A percentile compares a stretch with the other conserved stretches of the same genome.
Conservation (phyloP, 345 rosid genomes). For the Pugionium cornutum region DNA sequence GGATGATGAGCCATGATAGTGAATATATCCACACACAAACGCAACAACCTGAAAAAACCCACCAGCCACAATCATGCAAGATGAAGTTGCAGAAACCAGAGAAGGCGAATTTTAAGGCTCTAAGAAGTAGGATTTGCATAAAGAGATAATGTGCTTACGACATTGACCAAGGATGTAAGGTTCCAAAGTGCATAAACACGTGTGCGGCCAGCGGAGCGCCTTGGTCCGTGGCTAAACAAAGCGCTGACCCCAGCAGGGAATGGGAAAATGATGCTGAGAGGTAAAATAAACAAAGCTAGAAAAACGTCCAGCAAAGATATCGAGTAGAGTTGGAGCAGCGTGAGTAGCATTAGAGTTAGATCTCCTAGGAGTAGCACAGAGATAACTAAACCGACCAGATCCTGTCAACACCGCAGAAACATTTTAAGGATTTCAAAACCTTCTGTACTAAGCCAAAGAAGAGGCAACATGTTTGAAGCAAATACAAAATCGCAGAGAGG, state of each 20-base stretch:
- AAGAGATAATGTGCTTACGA: slow-evolving; percentile 54
- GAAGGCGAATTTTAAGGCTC: neutral
- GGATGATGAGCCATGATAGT: slow-evolving; percentile 55
- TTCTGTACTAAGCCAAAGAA: slow-evolving; percentile 12
- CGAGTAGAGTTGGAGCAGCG: slow-evolving; percentile 89
- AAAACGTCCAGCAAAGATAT: slow-evolving; percentile 68
- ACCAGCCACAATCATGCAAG: slow-evolving; percentile 12
- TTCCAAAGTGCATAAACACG: slow-evolving; percentile 93
- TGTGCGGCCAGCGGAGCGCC: slow-evolving; percentile 79
- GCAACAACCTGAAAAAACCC: slow-evolving; percentile 55
- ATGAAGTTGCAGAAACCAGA: slow-evolving; percentile 21
- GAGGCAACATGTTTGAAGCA: slow-evolving; percentile 14
- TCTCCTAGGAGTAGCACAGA: slow-evolving; percentile 79
- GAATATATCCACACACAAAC: slow-evolving; percentile 73
- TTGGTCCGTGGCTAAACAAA: slow-evolving; percentile 87
- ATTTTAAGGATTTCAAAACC: slow-evolving; percentile 16
- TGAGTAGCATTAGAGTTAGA: slow-evolving; percentile 80
- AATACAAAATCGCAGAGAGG: slow-evolving; percentile 14
- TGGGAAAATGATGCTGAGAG: slow-evolving; percentile 75
- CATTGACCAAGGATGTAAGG: slow-evolving; percentile 68
- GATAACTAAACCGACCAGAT: slow-evolving; percentile 82
- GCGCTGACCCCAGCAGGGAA: slow-evolving; percentile 96
- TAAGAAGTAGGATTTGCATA: slow-evolving; percentile 7
- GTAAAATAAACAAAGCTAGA: slow-evolving; percentile 65
- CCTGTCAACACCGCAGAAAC: slow-evolving; percentile 46